Evolutionary conservation across 2,329 filamentous ascomycete genomes (phyloP), one percentile per base, ranked within the genome.

Genomic region (Xylaria sp.): DNA sequence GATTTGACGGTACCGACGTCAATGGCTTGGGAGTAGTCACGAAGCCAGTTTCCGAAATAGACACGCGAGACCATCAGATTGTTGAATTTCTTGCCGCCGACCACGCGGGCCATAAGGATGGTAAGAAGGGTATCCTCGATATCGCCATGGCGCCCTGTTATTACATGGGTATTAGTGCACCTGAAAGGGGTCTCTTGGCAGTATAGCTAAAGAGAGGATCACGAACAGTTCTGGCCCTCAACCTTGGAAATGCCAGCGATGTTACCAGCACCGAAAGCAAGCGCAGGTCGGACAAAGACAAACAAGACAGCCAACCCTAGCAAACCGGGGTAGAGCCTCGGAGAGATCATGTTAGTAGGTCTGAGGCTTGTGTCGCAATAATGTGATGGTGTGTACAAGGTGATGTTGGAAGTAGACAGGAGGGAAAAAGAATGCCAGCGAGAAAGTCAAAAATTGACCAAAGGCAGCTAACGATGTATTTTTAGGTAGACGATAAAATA

Each of bases 11-110:
- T 96, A 65, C 92, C 94, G 52, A 97, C 92, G 76, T 97, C 94
- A 71, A 97, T 91, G 64, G 93, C 94, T 78, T 97, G 94, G 56
- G 91, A 95, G 78, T 97, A 97, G 78, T 97, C 94, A 63, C 85
- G 87, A 35, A 97, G 86, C 94, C 94, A 97, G 81, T 97, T 97
- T 67, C 94, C 94, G 80, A 97, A 97, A 81, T 97, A 97, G 67
- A 96, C 91, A 64, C 93, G 87, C 67, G 94, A 91, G 66, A 97
- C 91, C 74, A 89, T 90, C 73, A 96, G 86, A 80, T 95, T 95
- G 81, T 86, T 87, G 79, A 96, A 97, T 73, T 94, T 96, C 82
- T 94, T 93, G 70, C 82, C 80, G 68, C 80, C 81, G 64, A 82
- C 76, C 69, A 80, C 80, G 49, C 76, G 79, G 54, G 83, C 83